Conservation (phyloP, 805 yeast species). For the Starmerella sp. region DNA sequence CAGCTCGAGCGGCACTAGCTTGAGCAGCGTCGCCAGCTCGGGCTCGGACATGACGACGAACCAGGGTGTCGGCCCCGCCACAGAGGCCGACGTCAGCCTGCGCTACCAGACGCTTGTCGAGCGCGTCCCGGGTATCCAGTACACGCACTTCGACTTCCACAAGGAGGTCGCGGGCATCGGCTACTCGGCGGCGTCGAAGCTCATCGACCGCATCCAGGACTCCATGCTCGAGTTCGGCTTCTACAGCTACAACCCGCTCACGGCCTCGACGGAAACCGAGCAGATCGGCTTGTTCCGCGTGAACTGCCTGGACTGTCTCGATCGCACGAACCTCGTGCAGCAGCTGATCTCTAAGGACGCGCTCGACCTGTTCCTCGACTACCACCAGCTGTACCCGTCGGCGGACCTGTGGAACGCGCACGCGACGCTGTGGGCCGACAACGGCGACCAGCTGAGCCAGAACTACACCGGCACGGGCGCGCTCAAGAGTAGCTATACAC, state of each 20-base stretch:
- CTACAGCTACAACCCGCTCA: slow-evolving; percentile 54
- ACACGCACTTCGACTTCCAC: slow-evolving; percentile 89
- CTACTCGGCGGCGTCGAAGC: slow-evolving; percentile 67
- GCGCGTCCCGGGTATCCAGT: slow-evolving; percentile 32
- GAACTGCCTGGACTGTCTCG: slow-evolving; percentile 90
- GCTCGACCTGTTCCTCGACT: slow-evolving; percentile 35
- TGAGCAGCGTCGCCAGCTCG: slow-evolving; percentile 5
- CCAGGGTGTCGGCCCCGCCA: slow-evolving; percentile 11
- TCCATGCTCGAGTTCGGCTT: slow-evolving; percentile 73
- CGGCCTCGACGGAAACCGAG: slow-evolving; percentile 41
- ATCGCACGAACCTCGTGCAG: slow-evolving; percentile 76
- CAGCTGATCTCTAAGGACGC: slow-evolving; percentile 68
- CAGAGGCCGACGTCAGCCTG: slow-evolving; percentile 18
- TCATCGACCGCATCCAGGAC: slow-evolving; percentile 51
- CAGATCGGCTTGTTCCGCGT: slow-evolving; percentile 89
- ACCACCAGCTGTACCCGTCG: slow-evolving; percentile 37
- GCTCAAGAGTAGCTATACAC: slow-evolving; percentile 80
- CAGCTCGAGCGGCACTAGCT: slow-evolving; percentile 4
- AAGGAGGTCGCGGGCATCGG: slow-evolving; percentile 74
- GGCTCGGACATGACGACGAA: neutral
- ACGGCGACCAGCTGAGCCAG: slow-evolving; percentile 92
- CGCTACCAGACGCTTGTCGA: slow-evolving; percentile 18
- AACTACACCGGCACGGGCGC: slow-evolving; percentile 98
- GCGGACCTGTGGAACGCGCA: slow-evolving; percentile 60
- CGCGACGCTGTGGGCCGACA: slow-evolving; percentile 92